phyloP scores from a whole-genome alignment of 2,329 filamentous ascomycete species.

The Neurospora sp. region DNA sequence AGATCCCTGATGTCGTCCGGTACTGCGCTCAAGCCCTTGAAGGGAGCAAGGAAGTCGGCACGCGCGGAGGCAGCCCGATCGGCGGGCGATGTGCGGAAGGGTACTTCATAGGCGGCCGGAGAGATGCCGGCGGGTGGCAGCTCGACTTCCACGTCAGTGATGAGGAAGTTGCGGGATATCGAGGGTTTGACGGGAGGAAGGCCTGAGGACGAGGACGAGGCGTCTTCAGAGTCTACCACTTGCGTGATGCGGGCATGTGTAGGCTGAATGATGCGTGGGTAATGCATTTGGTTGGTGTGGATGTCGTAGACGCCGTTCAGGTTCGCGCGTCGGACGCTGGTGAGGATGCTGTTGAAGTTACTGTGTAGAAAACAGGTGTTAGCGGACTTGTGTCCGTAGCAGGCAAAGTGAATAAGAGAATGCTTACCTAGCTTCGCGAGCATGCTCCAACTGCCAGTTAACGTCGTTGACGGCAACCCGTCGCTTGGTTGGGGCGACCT shows the following conservation, averaged over 20 bases:
- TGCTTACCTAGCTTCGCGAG: constrained; percentile 74
- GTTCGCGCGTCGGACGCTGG: constrained; percentile 58
- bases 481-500: constrained; percentile 65
- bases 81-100: constrained; percentile 27
- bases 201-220: constrained; percentile 20
- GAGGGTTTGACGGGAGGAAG: constrained; percentile 40
- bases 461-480: constrained; percentile 82
- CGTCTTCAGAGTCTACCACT: constrained; percentile 35
- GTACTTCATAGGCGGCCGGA: constrained; percentile 33
- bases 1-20: constrained; percentile 55
- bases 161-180: constrained; percentile 46
- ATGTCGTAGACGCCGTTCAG: constrained; percentile 78
- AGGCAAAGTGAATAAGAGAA: neutral
- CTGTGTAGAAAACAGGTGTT: constrained; percentile 33
- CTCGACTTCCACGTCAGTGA: constrained; percentile 47
- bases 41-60: constrained; percentile 39
- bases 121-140: constrained; percentile 38
- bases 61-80: constrained; percentile 24
- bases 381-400: constrained; percentile 3
- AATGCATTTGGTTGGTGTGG: constrained; percentile 88
- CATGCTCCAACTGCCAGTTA: constrained; percentile 97
- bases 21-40: constrained; percentile 54
- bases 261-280: constrained; percentile 79
- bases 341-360: constrained; percentile 72
- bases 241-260: constrained; percentile 78